A percentile compares a stretch with the other conserved stretches of the same genome.
Evolutionary conservation across 371 early-diverging fungal genomes (phyloP).

Genomic region (Phascolomyces articulosus): DNA sequence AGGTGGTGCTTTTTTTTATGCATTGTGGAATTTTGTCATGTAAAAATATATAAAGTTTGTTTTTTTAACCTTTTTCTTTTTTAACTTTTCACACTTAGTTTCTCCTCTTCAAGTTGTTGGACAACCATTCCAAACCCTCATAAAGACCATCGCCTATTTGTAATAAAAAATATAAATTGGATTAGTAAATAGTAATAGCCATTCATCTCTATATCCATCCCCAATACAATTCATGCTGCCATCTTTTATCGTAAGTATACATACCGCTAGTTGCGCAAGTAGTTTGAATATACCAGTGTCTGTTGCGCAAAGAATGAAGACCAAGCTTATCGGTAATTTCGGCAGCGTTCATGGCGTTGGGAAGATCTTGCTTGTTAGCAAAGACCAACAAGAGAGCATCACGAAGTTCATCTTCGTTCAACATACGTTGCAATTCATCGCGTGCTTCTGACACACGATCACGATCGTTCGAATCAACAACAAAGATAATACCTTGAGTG

Average conservation of each 20-base stretch:
- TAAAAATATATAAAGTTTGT: too few relatives aligned
- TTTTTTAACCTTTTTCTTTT: background rate
- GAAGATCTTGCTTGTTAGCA: conserved; percentile 98
- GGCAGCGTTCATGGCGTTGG: conserved; percentile 91
- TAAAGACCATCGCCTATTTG: conserved; percentile 87
- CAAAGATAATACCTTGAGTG: conserved; percentile 97
- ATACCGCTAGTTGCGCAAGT: conserved; percentile 92
- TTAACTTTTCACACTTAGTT: conserved; percentile 17
- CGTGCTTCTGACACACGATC: conserved; percentile 88
- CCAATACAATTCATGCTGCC: too few relatives aligned
- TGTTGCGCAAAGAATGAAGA: conserved; percentile 81
- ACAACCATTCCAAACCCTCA: conserved; percentile 89
- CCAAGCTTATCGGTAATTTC: conserved; percentile 92
- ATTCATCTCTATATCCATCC: background rate
- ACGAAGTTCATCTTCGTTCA: conserved; percentile 93
- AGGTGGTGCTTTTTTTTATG: too few relatives aligned
- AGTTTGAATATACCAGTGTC: conserved; percentile 92
- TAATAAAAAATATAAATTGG: background rate
- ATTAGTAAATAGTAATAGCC: too few relatives aligned
- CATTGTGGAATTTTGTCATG: too few relatives aligned
- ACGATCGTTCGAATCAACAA: conserved; percentile 93
- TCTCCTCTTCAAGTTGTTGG: conserved; percentile 52
- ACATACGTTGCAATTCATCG: conserved; percentile 89
- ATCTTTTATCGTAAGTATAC: background rate
- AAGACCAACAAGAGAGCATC: conserved; percentile 91